These are phyloP conservation scores for Plectranthus barbatus DNA, from an alignment of 257 asterid genomes.

Conservation along the genomic window DNA sequence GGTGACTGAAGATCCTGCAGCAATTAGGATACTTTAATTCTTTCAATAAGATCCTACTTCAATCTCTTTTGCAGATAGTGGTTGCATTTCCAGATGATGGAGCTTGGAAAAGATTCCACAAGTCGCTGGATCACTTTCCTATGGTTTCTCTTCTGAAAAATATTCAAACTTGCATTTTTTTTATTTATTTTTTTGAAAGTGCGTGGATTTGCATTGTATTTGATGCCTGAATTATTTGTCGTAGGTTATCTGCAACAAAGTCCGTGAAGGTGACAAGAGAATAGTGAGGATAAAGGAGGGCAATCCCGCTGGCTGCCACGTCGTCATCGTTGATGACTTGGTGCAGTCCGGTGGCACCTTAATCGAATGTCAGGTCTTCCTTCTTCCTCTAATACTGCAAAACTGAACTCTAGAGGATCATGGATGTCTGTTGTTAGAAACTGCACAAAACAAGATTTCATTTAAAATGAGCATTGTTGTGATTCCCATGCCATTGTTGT, in stretches of 20 bases:
- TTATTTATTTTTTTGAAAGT: no score
- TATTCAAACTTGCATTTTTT: background rate
- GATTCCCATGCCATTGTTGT: background rate
- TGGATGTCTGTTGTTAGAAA: no score
- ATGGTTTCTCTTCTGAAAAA: slow-evolving; percentile 34
- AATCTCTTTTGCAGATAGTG: slow-evolving; percentile 49
- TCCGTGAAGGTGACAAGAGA: slow-evolving; percentile 93
- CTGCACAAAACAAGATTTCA: no score
- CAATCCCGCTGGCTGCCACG: slow-evolving; percentile 84
- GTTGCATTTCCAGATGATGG: slow-evolving; percentile 99
- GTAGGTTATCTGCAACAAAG: slow-evolving; percentile 91
- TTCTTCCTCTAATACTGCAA: background rate
- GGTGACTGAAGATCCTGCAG: background rate
- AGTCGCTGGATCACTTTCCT: slow-evolving; percentile 65
- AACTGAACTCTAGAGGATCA: background rate
- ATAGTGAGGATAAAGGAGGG: slow-evolving; percentile 93
- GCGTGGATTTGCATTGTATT: slow-evolving; percentile 1
- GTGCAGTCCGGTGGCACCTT: slow-evolving; percentile 96
- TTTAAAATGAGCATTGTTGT: no score
- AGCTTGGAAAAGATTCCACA: slow-evolving; percentile 98
- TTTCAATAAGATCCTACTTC: background rate
- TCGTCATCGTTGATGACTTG: slow-evolving; percentile 91
- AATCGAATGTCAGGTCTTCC: slow-evolving; percentile 82
- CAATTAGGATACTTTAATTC: background rate
- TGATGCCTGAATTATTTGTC: background rate